A percentile compares a stretch with the other conserved stretches of the same genome.
Evolutionary conservation across 2,329 filamentous ascomycete species (phyloP).

Genomic region (Zalaria obscura): DNA sequence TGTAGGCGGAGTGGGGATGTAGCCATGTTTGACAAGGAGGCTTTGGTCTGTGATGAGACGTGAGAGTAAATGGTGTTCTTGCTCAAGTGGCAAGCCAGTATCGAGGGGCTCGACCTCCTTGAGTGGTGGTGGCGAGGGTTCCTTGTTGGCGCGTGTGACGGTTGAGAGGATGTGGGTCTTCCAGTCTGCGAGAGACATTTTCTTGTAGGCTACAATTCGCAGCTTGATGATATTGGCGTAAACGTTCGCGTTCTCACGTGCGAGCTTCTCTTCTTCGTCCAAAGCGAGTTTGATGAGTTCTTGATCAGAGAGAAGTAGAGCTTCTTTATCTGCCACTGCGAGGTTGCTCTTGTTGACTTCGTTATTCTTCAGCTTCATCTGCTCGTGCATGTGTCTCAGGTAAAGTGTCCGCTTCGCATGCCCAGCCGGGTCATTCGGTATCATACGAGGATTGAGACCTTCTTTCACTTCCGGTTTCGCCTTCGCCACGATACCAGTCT

Average conservation of each 20-base stretch:
- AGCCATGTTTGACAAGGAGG: conserved; percentile 54
- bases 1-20: conserved; percentile 55
- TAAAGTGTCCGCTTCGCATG: conserved; percentile 18
- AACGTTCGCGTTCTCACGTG: conserved; percentile 50
- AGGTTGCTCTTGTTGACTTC: conserved; percentile 37
- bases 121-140: conserved; percentile 11
- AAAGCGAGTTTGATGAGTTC: conserved; percentile 54
- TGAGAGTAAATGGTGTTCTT: conserved; percentile 54
- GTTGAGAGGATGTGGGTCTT: conserved; percentile 21
- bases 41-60: conserved; percentile 50
- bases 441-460: conserved; percentile 49
- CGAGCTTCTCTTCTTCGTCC: conserved; percentile 66
- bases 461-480: conserved; percentile 8
- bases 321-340: conserved; percentile 33
- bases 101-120: conserved; percentile 32
- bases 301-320: conserved; percentile 48
- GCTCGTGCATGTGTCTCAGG: conserved; percentile 49
- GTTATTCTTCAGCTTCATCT: conserved; percentile 53
- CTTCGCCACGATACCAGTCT: neutral
- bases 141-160: conserved; percentile 14
- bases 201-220: conserved; percentile 59
- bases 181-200: conserved; percentile 63
- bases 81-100: conserved; percentile 51
- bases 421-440: conserved; percentile 35
- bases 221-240: conserved; percentile 80